A percentile compares a stretch with the other conserved stretches of the same genome.
Conservation (phyloP, 768 basidiomycete species). For the Naematelia aurantialba region DNA sequence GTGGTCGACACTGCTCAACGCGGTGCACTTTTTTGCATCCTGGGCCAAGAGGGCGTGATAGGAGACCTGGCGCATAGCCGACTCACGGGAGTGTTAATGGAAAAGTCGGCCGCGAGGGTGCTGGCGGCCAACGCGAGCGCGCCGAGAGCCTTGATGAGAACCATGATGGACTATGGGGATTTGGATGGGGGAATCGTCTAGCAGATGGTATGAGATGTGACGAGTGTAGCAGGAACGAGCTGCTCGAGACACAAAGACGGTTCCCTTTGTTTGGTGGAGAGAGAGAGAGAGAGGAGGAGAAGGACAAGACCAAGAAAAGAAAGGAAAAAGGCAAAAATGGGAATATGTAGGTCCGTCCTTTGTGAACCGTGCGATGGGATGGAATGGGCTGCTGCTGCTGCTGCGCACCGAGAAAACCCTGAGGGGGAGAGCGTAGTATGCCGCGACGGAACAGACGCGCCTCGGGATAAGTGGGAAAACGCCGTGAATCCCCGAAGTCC, state of each 20-base stretch:
- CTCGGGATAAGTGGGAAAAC: background rate
- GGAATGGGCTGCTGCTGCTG: no score
- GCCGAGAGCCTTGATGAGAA: conserved; percentile 34
- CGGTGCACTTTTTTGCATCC: no score
- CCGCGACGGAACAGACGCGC: background rate
- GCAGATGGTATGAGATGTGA: background rate
- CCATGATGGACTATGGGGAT: conserved; percentile 10
- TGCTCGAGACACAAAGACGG: no score
- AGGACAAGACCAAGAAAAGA: background rate
- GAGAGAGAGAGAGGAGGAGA: background rate
- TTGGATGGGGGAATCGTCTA: no score
- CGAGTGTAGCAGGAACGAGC: background rate
- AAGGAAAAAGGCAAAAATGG: background rate
- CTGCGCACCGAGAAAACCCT: background rate
- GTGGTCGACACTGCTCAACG: background rate
- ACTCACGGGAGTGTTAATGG: conserved; percentile 47
- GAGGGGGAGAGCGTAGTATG: background rate
- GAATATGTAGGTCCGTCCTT: background rate
- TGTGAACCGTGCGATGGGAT: background rate
- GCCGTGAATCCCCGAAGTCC: background rate
- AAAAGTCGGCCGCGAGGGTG: conserved; percentile 33
- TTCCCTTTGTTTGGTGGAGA: no score
- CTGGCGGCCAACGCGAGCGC: conserved; percentile 32
- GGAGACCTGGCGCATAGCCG: background rate
- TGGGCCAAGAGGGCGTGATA: no score